phyloP scores from a whole-genome alignment of 1,284 basidiomycete genomes.

The Golubevia pallescens region DNA sequence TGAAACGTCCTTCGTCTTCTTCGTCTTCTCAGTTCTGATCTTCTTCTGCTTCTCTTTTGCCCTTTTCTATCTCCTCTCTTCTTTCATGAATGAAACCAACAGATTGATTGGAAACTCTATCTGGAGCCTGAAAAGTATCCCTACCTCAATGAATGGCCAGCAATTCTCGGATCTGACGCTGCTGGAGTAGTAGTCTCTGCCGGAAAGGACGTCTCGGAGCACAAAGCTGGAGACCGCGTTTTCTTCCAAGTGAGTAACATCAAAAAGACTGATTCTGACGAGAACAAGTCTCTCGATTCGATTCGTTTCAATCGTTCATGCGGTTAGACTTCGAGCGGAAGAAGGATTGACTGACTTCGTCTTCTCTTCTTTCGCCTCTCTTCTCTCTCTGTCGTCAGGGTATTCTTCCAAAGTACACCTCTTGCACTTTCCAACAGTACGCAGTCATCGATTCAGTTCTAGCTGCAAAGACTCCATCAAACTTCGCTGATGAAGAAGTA shows the following conservation, averaged over 20 bases:
- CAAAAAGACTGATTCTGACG: too few relatives aligned
- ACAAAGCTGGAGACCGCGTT: slow-evolving; percentile 34
- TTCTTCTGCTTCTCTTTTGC: too few relatives aligned
- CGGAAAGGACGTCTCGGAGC: slow-evolving; percentile 18
- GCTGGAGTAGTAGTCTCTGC: slow-evolving; percentile 29
- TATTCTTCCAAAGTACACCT: slow-evolving; percentile 27
- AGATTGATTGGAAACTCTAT: slow-evolving; percentile 40
- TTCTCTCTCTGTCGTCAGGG: slow-evolving; percentile 18
- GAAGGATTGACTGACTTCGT: too few relatives aligned
- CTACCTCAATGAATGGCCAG: slow-evolving; percentile 26
- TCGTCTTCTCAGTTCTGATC: too few relatives aligned
- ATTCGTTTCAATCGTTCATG: too few relatives aligned
- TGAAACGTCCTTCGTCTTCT: too few relatives aligned
- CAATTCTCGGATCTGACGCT: slow-evolving; percentile 38
- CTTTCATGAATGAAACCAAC: too few relatives aligned
- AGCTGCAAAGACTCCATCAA: slow-evolving; percentile 26
- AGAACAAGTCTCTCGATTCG: too few relatives aligned
- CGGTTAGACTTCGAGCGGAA: too few relatives aligned
- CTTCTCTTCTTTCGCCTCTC: too few relatives aligned
- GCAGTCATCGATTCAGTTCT: slow-evolving; percentile 29
- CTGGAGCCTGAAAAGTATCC: slow-evolving; percentile 16
- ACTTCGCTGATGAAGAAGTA: slow-evolving; percentile 37
- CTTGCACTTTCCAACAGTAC: slow-evolving; percentile 43
- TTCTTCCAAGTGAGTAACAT: slow-evolving; percentile 22
- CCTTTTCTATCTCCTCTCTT: too few relatives aligned